phyloP scores from a whole-genome alignment of 2,329 filamentous ascomycete genomes.

The Cladophialophora chaetospira region DNA sequence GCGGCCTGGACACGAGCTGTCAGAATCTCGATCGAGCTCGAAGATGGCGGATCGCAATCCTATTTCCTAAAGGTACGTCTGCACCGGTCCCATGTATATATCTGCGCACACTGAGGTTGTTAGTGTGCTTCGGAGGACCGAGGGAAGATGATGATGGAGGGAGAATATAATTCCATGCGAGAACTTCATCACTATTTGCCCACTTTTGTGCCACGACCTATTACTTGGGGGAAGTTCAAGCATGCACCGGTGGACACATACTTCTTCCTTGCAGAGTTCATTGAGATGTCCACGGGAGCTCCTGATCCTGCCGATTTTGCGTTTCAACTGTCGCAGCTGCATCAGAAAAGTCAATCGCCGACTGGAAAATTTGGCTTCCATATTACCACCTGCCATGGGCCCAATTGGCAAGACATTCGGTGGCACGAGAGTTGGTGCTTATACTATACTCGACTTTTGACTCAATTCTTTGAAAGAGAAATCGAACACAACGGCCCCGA shows the following conservation, averaged over 20 bases:
- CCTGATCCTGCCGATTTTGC: slow-evolving; percentile 35
- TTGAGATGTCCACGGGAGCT: slow-evolving; percentile 36
- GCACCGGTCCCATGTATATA: background rate
- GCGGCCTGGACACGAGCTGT: slow-evolving; percentile 18
- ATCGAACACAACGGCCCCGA: slow-evolving; percentile 38
- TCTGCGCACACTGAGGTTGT: background rate
- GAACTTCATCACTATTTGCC: slow-evolving; percentile 36
- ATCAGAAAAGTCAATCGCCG: slow-evolving; percentile 37
- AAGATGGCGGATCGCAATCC: slow-evolving; percentile 4
- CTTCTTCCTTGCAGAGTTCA: slow-evolving; percentile 39
- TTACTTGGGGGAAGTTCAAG: slow-evolving; percentile 34
- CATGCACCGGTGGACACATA: slow-evolving; percentile 29
- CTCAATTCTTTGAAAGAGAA: slow-evolving; percentile 36
- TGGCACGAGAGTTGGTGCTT: slow-evolving; percentile 46
- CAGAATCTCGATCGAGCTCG: slow-evolving; percentile 7
- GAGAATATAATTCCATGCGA: slow-evolving; percentile 39
- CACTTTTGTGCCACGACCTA: slow-evolving; percentile 37
- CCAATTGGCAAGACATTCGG: slow-evolving; percentile 33
- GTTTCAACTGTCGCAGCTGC: slow-evolving; percentile 35
- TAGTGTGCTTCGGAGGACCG: slow-evolving; percentile 15
- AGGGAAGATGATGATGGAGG: slow-evolving; percentile 32
- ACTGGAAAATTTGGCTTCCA: slow-evolving; percentile 45
- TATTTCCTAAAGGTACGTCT: slow-evolving; percentile 23
- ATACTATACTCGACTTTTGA: slow-evolving; percentile 42
- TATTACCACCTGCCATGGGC: slow-evolving; percentile 39